Evolutionary conservation across 805 yeast species (phyloP).

Genomic region (Saturnispora serradocipensis): DNA sequence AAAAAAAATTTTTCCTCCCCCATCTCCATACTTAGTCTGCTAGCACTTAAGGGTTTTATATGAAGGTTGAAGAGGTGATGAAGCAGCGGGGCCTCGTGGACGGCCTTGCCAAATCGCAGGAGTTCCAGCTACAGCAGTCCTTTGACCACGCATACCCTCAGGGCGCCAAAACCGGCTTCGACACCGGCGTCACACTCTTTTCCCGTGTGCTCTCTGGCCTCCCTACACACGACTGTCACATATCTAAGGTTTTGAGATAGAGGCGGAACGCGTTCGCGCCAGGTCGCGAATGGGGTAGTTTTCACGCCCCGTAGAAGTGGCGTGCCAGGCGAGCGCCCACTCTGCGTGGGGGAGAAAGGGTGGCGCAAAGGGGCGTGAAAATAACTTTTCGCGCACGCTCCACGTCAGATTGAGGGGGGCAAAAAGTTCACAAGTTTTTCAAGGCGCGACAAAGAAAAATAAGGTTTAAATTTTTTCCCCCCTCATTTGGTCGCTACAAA

Average conservation of each 20-base stretch:
- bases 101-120: not conserved
- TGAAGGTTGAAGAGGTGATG: conserved; percentile 8
- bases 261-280: not conserved
- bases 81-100: conserved; percentile 6
- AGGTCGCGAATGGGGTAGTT: not conserved
- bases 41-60: not conserved
- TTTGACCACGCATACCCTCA: not conserved
- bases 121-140: not conserved
- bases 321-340: no score
- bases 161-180: conserved; percentile 1
- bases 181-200: not conserved
- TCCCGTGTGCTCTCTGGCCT: not conserved
- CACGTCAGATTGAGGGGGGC: not conserved
- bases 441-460: not conserved
- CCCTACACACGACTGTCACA: not conserved
- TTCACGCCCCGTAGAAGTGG: not conserved
- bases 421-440: not conserved
- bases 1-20: not conserved
- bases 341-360: not conserved
- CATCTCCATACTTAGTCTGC: not conserved
- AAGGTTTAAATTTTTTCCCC: not conserved
- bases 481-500: not conserved
- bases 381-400: not conserved
- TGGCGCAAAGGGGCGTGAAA: not conserved
- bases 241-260: conserved; percentile 1